phyloP scores from a whole-genome alignment of 352 stramenopile genomes.

The Globisporangium viniferum region DNA sequence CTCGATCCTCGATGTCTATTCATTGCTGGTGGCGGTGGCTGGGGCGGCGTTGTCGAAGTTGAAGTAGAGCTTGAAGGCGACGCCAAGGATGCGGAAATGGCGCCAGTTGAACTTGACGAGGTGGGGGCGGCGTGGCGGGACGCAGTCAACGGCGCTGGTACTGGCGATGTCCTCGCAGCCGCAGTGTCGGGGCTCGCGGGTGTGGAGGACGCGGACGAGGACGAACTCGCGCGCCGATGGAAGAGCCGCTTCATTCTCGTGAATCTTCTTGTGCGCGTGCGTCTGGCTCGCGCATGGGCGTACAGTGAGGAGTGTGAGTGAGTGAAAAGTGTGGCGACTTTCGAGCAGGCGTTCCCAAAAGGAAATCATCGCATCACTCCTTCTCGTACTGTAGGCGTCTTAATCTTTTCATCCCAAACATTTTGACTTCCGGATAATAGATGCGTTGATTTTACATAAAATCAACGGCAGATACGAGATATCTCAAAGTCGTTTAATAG shows the following conservation, averaged over 20 bases:
- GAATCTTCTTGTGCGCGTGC: not conserved
- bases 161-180: not conserved
- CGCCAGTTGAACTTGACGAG: slow-evolving; percentile 8
- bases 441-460: too few relatives aligned
- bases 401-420: not conserved
- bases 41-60: not conserved
- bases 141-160: not conserved
- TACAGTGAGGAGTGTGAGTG: not conserved
- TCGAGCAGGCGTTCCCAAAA: not conserved
- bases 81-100: slow-evolving; percentile 3
- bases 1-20: slow-evolving; percentile 1
- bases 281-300: not conserved
- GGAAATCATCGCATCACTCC: not conserved
- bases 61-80: not conserved
- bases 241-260: slow-evolving; percentile 56
- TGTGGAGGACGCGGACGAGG: slow-evolving; percentile 15
- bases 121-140: not conserved
- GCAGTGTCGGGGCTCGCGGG: not conserved
- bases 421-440: not conserved
- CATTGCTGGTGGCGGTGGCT: not conserved
- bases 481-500: too few relatives aligned
- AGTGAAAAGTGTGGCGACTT: not conserved
- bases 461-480: too few relatives aligned
- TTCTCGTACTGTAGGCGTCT: not conserved
- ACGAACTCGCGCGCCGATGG: slow-evolving; percentile 28